Base-by-base conservation (phyloP, 2,329 filamentous ascomycete genomes). In the Trichoderma aggressivum region DNA sequence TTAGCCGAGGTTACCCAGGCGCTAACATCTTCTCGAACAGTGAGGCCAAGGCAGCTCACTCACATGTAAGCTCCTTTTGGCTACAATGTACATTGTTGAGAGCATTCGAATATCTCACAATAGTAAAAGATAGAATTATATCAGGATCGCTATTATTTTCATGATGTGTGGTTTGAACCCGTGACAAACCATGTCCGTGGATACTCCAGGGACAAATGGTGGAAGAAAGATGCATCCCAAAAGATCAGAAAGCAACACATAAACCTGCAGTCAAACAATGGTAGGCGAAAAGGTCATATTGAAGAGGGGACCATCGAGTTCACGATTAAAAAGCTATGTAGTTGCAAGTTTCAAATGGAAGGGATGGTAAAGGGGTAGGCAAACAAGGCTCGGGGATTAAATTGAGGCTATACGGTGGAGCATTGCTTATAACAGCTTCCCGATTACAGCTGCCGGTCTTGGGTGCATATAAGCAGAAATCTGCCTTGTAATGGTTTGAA, bases 1-100 rank as follows among this genome's bases (percentile, higher is more conserved):
- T 67, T 73, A 73, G 72, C 72, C 72, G 70, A 73, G 72, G 72
- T 72, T 73, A 73, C 61, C 34, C 43, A 65, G 24, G 34, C 16
- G 26, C 28, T 34, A 28, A 21, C 39, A 50, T 50, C 43, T 50
- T 50, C 43, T 50, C 43, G 18, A 21, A 24, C 21, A 24, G 21
- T 3, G 21, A 24, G 1, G n/a, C 10, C 47, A 53, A 1, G 11
- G 3, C 21, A 53, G 21, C 47, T 53, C 21, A 53, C 21, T 24
- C 21, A 53, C 47, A 53, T 53, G n/a, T 53, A 53, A 53, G n/a
- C 47, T 53, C 1, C 10, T 50, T 21, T 50, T 50, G 5, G 43
- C 10, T 50, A 50, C 43, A 12, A 50, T 1, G 1, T n/a, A 50
- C n/a, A 50, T 50, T 10, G 2, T 50, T 50, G 2, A 1, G n/a